Base-by-base conservation (phyloP, 2,329 filamentous ascomycete genomes). In the Colletotrichum viniferum region DNA sequence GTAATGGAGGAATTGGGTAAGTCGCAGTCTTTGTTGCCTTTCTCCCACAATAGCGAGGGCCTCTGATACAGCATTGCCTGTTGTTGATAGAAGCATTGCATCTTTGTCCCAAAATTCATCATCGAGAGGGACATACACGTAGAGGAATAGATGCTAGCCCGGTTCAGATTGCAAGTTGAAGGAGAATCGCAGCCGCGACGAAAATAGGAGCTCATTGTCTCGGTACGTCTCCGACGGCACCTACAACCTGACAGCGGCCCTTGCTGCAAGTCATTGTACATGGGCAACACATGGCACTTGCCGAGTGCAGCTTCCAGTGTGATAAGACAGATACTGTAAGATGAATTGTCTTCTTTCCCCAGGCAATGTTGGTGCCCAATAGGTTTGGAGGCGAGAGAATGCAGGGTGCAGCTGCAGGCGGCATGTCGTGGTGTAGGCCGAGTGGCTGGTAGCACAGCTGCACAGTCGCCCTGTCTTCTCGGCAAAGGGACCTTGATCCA, bases 221-320 rank as follows among this genome's bases (percentile, higher is more conserved):
- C 38, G 24, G 62, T 65, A 48, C 62, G 30, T n/a, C 62, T 48
- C 38, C 24, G 24, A 21, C 9, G n/a, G 21, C 21, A 3, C 28
- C 36, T 5, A 12, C 38, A 65, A 36, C 28, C n/a, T 7, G 9
- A 28, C 43, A 67, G 36, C 24, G 32, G 38, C 32, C 43, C 24
- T 24, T 14, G n/a, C 55, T 73, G 69, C 73, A 73, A 75, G 70
- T 73, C 69, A 75, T 73, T 69, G 21, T 69, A 58, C 73, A 73
- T 61, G 28, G 56, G 24, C 26, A 34, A 55, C 69, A 68, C 69
- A 73, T 64, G 73, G 63, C 69, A 48, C 36, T 52, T 52, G 67
- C 48, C 34, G 18, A n/a, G 30, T 28, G 32, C 68, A n/a, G 36
- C 58, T 34, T 6, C 13, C 38, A 16, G n/a, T n/a, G 26, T 36